phyloP scores from a whole-genome alignment of 345 rosid species.

The Populus pruinosa region DNA sequence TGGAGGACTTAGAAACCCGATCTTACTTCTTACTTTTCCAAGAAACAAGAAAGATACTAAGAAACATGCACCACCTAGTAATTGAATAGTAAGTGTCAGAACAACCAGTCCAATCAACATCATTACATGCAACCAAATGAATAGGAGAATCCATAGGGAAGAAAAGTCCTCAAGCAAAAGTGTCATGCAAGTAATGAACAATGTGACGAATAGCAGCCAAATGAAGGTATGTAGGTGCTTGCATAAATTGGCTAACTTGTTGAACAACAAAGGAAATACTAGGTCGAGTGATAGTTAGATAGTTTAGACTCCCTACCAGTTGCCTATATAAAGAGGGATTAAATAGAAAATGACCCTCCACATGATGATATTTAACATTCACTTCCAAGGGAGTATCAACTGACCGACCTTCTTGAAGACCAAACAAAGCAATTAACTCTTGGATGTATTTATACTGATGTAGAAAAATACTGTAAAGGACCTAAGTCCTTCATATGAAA shows the following conservation, averaged over 20 bases:
- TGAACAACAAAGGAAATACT: neutral
- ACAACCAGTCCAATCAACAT: neutral
- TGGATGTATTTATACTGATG: neutral
- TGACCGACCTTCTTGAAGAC: neutral
- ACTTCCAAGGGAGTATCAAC: neutral
- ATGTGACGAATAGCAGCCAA: too few relatives aligned
- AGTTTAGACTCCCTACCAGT: neutral
- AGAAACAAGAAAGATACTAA: neutral
- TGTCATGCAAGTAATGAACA: neutral
- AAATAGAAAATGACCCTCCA: too few relatives aligned
- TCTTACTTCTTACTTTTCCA: neutral
- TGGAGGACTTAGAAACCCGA: neutral
- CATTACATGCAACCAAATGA: neutral
- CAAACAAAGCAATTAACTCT: neutral
- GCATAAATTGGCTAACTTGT: neutral
- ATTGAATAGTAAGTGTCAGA: neutral
- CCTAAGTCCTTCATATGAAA: conserved; percentile 5
- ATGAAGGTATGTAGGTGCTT: too few relatives aligned
- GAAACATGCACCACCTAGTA: neutral
- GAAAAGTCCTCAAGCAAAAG: neutral
- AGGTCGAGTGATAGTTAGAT: neutral
- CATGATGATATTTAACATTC: neutral
- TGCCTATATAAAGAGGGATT: neutral
- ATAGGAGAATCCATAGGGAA: neutral
- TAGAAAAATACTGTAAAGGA: neutral